Evolutionary conservation across 2,329 filamentous ascomycete genomes (phyloP).

Genomic region (Metarhizium guizhouense): DNA sequence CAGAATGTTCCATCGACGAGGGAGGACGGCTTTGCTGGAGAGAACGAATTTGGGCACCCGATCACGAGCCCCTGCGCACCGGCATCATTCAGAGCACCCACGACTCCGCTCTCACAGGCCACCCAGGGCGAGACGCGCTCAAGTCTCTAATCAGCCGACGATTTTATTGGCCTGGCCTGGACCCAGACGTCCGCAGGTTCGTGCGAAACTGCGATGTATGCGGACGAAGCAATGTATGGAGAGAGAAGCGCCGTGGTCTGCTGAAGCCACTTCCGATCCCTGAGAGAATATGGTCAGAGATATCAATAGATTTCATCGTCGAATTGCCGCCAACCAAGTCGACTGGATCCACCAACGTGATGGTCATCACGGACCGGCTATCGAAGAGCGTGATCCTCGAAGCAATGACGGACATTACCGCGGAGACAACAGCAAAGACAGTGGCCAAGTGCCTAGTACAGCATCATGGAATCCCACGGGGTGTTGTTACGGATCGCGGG

Average conservation of each 20-base stretch:
- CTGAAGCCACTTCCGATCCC: background rate
- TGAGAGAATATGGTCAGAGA: background rate
- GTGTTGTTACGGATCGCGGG: background rate
- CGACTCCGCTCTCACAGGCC: background rate
- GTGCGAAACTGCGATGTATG: background rate
- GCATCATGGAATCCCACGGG: background rate
- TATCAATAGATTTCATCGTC: background rate
- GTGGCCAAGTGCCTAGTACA: background rate
- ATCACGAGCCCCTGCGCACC: too few relatives aligned
- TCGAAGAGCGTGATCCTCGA: background rate
- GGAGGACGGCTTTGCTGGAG: too few relatives aligned
- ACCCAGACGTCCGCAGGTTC: background rate
- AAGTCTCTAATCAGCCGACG: background rate
- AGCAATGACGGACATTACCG: background rate
- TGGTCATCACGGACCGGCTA: background rate
- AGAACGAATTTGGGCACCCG: too few relatives aligned
- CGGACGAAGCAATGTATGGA: background rate
- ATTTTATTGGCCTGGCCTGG: background rate
- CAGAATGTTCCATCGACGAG: too few relatives aligned
- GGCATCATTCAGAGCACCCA: background rate
- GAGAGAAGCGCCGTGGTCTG: background rate
- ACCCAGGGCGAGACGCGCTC: background rate
- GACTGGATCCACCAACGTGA: background rate
- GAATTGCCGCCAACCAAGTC: background rate
- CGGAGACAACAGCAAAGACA: background rate